Conservation (phyloP, 2,329 filamentous ascomycete genomes). For the Basipetospora chlamydospora region DNA sequence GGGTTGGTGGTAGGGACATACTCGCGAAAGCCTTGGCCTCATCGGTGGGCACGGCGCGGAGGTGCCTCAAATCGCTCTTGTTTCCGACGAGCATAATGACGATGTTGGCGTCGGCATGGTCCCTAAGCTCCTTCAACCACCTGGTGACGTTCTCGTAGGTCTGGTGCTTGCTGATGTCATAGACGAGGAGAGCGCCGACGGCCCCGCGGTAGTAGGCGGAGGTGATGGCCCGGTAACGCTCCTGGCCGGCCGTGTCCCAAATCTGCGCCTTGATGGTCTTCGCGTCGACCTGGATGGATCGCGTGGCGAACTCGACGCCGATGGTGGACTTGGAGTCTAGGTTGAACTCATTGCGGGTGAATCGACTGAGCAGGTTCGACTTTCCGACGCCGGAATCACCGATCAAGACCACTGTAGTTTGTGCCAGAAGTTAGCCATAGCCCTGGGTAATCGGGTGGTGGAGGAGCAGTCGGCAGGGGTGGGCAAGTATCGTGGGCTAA, state of each 20-base stretch:
- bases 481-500: not conserved
- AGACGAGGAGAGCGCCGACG: constrained; percentile 91
- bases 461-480: constrained; percentile 16
- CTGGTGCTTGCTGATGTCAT: constrained; percentile 99
- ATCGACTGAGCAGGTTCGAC: constrained; percentile 98
- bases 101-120: constrained; percentile 96
- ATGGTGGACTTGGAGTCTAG: constrained; percentile 99
- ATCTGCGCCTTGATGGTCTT: constrained; percentile 99
- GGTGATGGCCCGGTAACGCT: constrained; percentile 97
- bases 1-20: no score
- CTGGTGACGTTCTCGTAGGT: constrained; percentile 98
- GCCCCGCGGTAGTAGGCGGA: constrained; percentile 98
- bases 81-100: constrained; percentile 99
- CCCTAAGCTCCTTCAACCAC: constrained; percentile 97
- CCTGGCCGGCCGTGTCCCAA: constrained; percentile 98
- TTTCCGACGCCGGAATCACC: constrained; percentile 99
- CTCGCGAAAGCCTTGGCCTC: constrained; percentile 97
- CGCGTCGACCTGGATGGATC: constrained; percentile 95
- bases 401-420: constrained; percentile 76
- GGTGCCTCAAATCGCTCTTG: constrained; percentile 99
- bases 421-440: constrained; percentile 3
- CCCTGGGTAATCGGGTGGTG: constrained; percentile 3
- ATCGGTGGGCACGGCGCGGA: constrained; percentile 91
- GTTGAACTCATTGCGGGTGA: constrained; percentile 99
- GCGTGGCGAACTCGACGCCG: constrained; percentile 96